A percentile compares a stretch with the other conserved stretches of the same genome.
phyloP scores from a whole-genome alignment of 78 protist genomes.

The Creolimax fragrantissima region DNA sequence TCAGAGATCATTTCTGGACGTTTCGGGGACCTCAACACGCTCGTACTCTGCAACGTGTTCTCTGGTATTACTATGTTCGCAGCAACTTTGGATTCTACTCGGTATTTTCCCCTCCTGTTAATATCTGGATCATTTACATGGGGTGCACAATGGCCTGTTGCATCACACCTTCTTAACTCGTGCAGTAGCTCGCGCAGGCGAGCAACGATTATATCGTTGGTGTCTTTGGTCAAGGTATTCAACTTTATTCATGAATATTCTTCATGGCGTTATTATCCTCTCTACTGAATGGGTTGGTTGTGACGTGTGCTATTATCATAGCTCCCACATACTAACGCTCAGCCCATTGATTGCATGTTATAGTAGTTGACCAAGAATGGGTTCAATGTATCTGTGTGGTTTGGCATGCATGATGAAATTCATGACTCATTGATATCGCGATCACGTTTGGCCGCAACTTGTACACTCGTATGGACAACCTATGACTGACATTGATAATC shows the following conservation, averaged over 20 bases:
- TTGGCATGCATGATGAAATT: background rate
- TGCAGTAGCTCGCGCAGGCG: background rate
- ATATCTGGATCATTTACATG: background rate
- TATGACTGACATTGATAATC: too few relatives aligned
- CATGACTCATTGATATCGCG: too few relatives aligned
- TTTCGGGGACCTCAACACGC: background rate
- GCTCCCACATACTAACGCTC: background rate
- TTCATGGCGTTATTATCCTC: background rate
- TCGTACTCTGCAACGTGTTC: background rate
- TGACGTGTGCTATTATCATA: background rate
- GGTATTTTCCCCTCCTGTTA: background rate
- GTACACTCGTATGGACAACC: too few relatives aligned
- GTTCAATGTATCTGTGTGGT: background rate
- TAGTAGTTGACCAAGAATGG: background rate
- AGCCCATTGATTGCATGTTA: background rate
- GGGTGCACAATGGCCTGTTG: background rate
- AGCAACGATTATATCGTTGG: background rate
- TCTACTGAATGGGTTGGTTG: background rate
- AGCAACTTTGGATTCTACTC: background rate
- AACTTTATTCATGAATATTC: background rate
- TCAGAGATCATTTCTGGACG: background rate
- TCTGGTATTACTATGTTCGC: background rate
- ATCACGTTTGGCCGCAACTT: too few relatives aligned
- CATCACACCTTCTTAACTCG: background rate
- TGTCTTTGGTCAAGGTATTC: background rate